Percentiles rank a stretch among this genome's conserved stretches.
These are phyloP conservation scores for Epichloe glyceriae DNA, from an alignment of 2,329 filamentous ascomycete genomes.

Conservation along the genomic window DNA sequence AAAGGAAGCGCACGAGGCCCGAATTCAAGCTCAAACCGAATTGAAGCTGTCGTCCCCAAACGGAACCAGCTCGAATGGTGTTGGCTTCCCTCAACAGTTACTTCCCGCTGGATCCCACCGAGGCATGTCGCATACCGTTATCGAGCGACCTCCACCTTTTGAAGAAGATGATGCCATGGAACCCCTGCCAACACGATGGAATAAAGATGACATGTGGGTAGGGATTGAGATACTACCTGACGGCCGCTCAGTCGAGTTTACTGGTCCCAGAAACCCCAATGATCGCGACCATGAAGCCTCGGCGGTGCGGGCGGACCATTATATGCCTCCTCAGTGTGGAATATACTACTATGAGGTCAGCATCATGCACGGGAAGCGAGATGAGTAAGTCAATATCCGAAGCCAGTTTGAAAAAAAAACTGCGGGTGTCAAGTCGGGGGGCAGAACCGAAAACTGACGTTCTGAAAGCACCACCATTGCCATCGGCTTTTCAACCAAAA, in stretches of 20 bases:
- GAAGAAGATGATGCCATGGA: slow-evolving; percentile 47
- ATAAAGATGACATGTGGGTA: slow-evolving; percentile 58
- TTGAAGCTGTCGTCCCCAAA: slow-evolving; percentile 15
- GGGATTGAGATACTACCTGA: slow-evolving; percentile 63
- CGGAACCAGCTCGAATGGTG: slow-evolving; percentile 40
- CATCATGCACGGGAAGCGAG: slow-evolving; percentile 35
- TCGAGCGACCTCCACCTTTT: slow-evolving; percentile 55
- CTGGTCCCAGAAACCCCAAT: slow-evolving; percentile 29
- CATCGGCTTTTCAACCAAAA: slow-evolving; percentile 47
- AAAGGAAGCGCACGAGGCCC: slow-evolving; percentile 54
- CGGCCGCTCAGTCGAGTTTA: slow-evolving; percentile 57
- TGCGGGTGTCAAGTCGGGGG: not conserved
- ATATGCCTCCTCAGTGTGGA: slow-evolving; percentile 80
- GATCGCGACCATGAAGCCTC: slow-evolving; percentile 62
- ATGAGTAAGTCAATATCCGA: slow-evolving; percentile 35
- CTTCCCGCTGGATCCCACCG: slow-evolving; percentile 44
- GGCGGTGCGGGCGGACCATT: slow-evolving; percentile 68
- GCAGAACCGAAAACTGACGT: slow-evolving; percentile 2
- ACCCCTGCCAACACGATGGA: slow-evolving; percentile 74
- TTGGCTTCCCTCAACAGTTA: slow-evolving; percentile 29
- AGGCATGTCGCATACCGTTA: slow-evolving; percentile 71
- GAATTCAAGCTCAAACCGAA: slow-evolving; percentile 36
- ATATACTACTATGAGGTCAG: slow-evolving; percentile 85
- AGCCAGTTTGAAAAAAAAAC: not conserved
- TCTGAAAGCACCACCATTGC: slow-evolving; percentile 42